Evolutionary conservation across 176 grass and related monocot species (phyloP).

Genomic region (Rhipidocladum racemiflorum): DNA sequence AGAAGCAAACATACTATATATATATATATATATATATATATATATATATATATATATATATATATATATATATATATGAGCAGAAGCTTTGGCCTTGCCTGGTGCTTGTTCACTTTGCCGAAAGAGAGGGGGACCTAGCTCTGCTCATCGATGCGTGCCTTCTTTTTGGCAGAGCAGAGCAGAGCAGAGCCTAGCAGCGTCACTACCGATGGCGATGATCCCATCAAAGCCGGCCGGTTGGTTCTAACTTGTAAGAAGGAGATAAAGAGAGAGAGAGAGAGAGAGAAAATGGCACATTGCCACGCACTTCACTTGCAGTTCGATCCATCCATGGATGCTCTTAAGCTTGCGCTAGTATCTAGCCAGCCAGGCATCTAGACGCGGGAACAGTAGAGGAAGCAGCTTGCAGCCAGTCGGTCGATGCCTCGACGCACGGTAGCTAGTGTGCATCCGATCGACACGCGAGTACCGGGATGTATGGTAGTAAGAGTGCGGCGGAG

Average conservation of each 20-base stretch:
- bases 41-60: no score
- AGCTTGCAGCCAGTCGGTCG: neutral
- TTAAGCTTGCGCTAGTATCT: neutral
- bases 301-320: neutral
- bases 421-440: no score
- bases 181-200: neutral
- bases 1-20: neutral
- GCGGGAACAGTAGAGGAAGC: neutral
- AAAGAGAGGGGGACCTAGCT: conserved; percentile 14
- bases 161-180: neutral
- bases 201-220: no score
- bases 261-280: neutral
- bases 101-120: neutral
- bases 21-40: no score
- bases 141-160: neutral
- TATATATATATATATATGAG: no score
- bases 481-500: neutral
- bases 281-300: neutral
- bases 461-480: neutral
- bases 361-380: neutral
- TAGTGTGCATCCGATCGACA: neutral
- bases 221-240: conserved; percentile 3
- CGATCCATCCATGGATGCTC: neutral
- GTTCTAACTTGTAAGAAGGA: neutral
- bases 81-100: neutral